Percentiles rank a stretch among this genome's conserved stretches.
Evolutionary conservation across 805 yeast species (phyloP).

Genomic region (Candida broadrunensis): DNA sequence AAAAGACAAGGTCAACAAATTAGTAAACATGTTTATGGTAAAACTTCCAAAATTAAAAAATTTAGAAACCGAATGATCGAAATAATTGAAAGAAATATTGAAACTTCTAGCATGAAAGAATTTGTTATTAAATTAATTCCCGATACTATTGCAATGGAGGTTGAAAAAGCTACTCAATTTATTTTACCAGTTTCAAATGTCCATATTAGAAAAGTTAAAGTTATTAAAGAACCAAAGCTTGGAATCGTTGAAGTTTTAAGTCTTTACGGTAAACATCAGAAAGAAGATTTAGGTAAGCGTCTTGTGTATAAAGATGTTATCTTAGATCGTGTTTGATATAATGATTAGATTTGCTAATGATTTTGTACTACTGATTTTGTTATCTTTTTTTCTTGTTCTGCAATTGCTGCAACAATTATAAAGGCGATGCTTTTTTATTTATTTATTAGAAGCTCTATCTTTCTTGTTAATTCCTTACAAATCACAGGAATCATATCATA

Average conservation of each 20-base stretch:
- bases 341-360: no score
- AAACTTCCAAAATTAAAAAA: slow-evolving; percentile 91
- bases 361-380: no score
- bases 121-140: slow-evolving; percentile 85
- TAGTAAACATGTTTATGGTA: slow-evolving; percentile 95
- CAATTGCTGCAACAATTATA: no score
- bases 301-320: slow-evolving; percentile 97
- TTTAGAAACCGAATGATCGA: slow-evolving; percentile 92
- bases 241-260: slow-evolving; percentile 68
- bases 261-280: slow-evolving; percentile 51
- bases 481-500: no score
- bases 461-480: no score
- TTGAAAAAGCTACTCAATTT: slow-evolving; percentile 86
- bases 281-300: slow-evolving; percentile 90
- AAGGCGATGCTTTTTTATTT: no score
- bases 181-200: slow-evolving; percentile 96
- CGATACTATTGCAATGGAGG: slow-evolving; percentile 94
- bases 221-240: slow-evolving; percentile 95
- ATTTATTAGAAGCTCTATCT: no score
- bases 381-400: no score
- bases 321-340: slow-evolving; percentile 87
- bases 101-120: slow-evolving; percentile 89
- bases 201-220: slow-evolving; percentile 95
- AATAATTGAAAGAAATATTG: slow-evolving; percentile 90
- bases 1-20: slow-evolving; percentile 85